Conservation (phyloP, 2,329 filamentous ascomycete species). For the Dactylellina cionopaga region DNA sequence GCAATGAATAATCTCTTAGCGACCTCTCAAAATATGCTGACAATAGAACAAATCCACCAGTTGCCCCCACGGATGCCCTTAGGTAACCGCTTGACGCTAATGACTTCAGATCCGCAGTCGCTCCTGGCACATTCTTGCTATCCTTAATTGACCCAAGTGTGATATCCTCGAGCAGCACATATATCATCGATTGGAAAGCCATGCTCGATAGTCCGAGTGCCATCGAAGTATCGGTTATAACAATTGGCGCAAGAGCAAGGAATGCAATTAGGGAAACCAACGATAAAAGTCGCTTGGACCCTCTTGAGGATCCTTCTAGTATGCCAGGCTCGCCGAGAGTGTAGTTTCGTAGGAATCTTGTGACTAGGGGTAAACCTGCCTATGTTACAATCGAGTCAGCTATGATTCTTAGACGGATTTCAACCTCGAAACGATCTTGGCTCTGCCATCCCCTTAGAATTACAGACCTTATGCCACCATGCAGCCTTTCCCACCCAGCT, state of each 20-base stretch:
- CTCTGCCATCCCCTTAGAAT: too few relatives aligned
- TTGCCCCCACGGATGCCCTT: slow-evolving; percentile 20
- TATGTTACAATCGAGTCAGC: too few relatives aligned
- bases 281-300: slow-evolving; percentile 31
- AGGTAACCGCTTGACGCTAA: slow-evolving; percentile 38
- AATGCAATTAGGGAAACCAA: slow-evolving; percentile 35
- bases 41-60: slow-evolving; percentile 23
- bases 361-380: slow-evolving; percentile 51
- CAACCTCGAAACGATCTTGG: too few relatives aligned
- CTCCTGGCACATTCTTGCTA: slow-evolving; percentile 29
- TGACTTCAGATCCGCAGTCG: slow-evolving; percentile 34
- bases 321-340: slow-evolving; percentile 48
- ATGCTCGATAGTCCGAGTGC: slow-evolving; percentile 36
- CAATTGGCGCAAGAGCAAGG: slow-evolving; percentile 26
- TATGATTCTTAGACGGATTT: too few relatives aligned
- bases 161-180: slow-evolving; percentile 48
- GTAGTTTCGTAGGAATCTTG: slow-evolving; percentile 49
- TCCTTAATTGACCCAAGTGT: slow-evolving; percentile 32
- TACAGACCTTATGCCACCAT: slow-evolving; percentile 52
- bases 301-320: slow-evolving; percentile 26
- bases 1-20: slow-evolving; percentile 21
- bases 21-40: slow-evolving; percentile 45
- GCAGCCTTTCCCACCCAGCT: slow-evolving; percentile 37
- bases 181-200: slow-evolving; percentile 39
- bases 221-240: slow-evolving; percentile 33